These are phyloP conservation scores for Lasiosphaeria ovina DNA, from an alignment of 495 filamentous ascomycete species.

Conservation along the genomic window DNA sequence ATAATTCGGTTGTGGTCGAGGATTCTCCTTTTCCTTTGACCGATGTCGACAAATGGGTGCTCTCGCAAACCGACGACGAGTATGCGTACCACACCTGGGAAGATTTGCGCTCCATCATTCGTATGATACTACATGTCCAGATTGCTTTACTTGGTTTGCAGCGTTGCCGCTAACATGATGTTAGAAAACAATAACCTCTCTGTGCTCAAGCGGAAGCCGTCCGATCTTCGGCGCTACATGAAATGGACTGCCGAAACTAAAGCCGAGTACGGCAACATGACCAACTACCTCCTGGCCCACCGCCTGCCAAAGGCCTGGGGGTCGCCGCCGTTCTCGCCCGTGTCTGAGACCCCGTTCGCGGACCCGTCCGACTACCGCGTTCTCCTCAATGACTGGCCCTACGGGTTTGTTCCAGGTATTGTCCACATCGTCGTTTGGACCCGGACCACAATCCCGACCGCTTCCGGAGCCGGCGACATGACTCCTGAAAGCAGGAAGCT, in stretches of 20 bases:
- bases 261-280: slow-evolving; percentile 70
- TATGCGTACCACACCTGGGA: slow-evolving; percentile 68
- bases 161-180: slow-evolving; percentile 10
- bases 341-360: slow-evolving; percentile 61
- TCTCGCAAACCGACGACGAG: slow-evolving; percentile 68
- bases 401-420: slow-evolving; percentile 70
- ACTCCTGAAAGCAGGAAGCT: slow-evolving; percentile 60
- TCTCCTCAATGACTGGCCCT: slow-evolving; percentile 89
- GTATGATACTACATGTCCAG: slow-evolving; percentile 41
- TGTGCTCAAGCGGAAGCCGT: slow-evolving; percentile 76
- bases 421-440: slow-evolving; percentile 71
- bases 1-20: slow-evolving; percentile 19
- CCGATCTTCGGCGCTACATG: slow-evolving; percentile 80
- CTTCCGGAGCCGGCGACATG: slow-evolving; percentile 65
- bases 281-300: slow-evolving; percentile 68
- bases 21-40: slow-evolving; percentile 62
- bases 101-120: slow-evolving; percentile 62
- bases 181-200: slow-evolving; percentile 68
- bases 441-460: slow-evolving; percentile 54
- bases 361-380: slow-evolving; percentile 71
- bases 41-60: slow-evolving; percentile 60
- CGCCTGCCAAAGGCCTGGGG: slow-evolving; percentile 68
- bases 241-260: slow-evolving; percentile 71
- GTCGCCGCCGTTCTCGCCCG: slow-evolving; percentile 48
- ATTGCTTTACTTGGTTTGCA: slow-evolving; percentile 9